These are phyloP conservation scores for Agaricus subrufescens DNA, from an alignment of 768 basidiomycete species.

Conservation along the genomic window DNA sequence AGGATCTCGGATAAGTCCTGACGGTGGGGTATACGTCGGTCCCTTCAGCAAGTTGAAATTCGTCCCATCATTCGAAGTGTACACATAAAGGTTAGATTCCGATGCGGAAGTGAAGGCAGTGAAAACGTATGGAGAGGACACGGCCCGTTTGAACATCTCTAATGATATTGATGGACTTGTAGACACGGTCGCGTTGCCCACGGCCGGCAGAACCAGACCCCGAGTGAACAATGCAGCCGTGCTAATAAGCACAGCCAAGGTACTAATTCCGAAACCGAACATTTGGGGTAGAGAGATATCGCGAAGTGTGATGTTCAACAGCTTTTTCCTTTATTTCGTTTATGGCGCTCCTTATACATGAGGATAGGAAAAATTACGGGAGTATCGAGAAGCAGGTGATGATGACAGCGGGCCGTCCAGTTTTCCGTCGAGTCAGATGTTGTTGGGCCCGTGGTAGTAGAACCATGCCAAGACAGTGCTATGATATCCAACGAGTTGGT, in stretches of 20 bases:
- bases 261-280: not conserved
- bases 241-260: not conserved
- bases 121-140: conserved; percentile 26
- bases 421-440: not conserved
- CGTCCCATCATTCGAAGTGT: conserved; percentile 28
- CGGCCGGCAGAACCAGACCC: not conserved
- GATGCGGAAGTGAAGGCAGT: conserved; percentile 30
- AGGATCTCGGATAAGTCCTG: conserved; percentile 30
- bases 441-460: no score
- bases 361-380: conserved; percentile 6
- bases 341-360: not conserved
- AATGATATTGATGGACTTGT: conserved; percentile 22
- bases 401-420: not conserved
- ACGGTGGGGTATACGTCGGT: conserved; percentile 28
- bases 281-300: not conserved
- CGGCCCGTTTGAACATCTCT: conserved; percentile 26
- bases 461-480: no score
- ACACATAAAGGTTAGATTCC: conserved; percentile 29
- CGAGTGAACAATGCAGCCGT: not conserved
- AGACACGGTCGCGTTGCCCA: conserved; percentile 13
- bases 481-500: no score
- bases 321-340: not conserved
- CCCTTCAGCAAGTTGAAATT: conserved; percentile 26
- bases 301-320: not conserved
- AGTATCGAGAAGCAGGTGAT: conserved; percentile 7